These are phyloP conservation scores for Pisolithus orientalis DNA, from an alignment of 768 basidiomycete genomes.

Conservation along the genomic window DNA sequence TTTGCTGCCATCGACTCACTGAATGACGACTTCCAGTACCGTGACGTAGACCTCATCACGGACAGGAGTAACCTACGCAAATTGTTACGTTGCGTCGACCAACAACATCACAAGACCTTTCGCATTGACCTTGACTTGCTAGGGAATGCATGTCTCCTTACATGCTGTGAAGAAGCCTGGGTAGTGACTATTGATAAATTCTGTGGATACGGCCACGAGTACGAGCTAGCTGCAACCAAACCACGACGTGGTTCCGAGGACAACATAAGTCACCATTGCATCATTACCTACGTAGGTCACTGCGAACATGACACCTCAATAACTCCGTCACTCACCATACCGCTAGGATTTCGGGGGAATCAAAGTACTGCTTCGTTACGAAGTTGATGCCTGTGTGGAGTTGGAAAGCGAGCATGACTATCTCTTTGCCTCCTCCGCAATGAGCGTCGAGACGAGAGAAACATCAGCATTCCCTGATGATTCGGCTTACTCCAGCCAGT, in stretches of 20 bases:
- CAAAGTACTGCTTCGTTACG: conserved; percentile 52
- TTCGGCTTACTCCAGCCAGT: background rate
- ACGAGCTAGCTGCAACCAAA: conserved; percentile 51
- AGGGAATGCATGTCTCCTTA: conserved; percentile 56
- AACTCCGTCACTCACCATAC: background rate
- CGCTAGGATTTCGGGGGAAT: conserved; percentile 51
- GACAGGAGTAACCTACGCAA: conserved; percentile 66
- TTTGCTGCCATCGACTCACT: conserved; percentile 51
- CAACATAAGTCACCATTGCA: conserved; percentile 54
- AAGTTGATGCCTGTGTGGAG: conserved; percentile 40
- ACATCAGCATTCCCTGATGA: background rate
- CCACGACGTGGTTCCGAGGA: conserved; percentile 42
- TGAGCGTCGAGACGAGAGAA: conserved; percentile 10
- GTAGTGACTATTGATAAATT: conserved; percentile 12
- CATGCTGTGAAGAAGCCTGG: conserved; percentile 43
- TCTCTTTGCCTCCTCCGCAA: conserved; percentile 17
- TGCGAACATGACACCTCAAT: background rate
- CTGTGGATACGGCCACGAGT: conserved; percentile 52
- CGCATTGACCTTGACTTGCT: conserved; percentile 65
- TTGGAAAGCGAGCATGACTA: conserved; percentile 13
- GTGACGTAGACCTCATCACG: conserved; percentile 43
- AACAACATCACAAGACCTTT: conserved; percentile 36
- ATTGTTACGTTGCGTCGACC: conserved; percentile 46
- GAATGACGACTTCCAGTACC: conserved; percentile 20
- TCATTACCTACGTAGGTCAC: conserved; percentile 52